These are phyloP conservation scores for Saturnispora sekii DNA, from an alignment of 805 yeast species.

Conservation along the genomic window DNA sequence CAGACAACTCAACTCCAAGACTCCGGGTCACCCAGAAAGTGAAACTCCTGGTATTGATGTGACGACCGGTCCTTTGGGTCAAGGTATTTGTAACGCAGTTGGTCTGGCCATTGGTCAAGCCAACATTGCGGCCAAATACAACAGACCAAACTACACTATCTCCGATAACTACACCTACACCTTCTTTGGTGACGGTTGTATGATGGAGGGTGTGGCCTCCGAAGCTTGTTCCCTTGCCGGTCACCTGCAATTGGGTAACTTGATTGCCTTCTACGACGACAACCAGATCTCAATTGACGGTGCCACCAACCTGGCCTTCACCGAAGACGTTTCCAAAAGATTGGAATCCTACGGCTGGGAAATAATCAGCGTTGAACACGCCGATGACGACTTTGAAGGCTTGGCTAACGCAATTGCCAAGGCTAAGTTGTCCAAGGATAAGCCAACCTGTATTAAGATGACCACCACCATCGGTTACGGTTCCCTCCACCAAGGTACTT, in stretches of 20 bases:
- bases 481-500: constrained; percentile 75
- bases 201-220: constrained; percentile 95
- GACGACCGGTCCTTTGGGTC: constrained; percentile 98
- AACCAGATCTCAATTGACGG: constrained; percentile 97
- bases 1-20: constrained; percentile 82
- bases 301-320: constrained; percentile 78
- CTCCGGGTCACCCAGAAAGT: constrained; percentile 97
- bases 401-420: constrained; percentile 62
- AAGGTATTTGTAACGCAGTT: constrained; percentile 93
- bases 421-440: constrained; percentile 68
- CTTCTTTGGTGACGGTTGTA: constrained; percentile 95
- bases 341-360: constrained; percentile 95
- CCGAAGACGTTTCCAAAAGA: constrained; percentile 82
- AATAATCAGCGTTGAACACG: constrained; percentile 64
- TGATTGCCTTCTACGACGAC: constrained; percentile 94
- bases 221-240: constrained; percentile 96
- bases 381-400: constrained; percentile 67
- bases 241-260: constrained; percentile 85
- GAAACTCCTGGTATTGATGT: constrained; percentile 92
- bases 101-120: constrained; percentile 94
- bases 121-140: constrained; percentile 85
- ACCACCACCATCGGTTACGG: constrained; percentile 93
- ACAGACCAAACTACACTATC: constrained; percentile 71
- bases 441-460: constrained; percentile 86
- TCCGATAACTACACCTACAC: constrained; percentile 69